These are phyloP conservation scores for Microdochium paspali DNA, from an alignment of 2,329 filamentous ascomycete genomes.

Conservation along the genomic window DNA sequence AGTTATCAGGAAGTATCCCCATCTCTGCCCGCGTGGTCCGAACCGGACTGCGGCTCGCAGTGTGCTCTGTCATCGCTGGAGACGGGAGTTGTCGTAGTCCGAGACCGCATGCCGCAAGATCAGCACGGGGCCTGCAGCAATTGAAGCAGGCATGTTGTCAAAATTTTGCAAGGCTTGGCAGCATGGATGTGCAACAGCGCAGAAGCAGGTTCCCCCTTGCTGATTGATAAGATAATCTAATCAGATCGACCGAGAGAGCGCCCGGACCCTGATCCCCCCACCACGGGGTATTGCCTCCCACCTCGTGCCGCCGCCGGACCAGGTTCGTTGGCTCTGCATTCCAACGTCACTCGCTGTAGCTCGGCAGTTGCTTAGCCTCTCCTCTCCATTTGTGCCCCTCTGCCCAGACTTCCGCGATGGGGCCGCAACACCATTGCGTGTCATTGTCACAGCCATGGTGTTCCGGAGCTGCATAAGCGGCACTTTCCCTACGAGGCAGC, in stretches of 20 bases:
- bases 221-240: conserved; percentile 1
- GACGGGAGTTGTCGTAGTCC: background rate
- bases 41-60: background rate
- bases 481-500: no score
- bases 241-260: background rate
- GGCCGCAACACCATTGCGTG: background rate
- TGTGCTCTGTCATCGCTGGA: background rate
- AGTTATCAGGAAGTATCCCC: no score
- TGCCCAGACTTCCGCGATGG: background rate
- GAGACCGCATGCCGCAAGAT: background rate
- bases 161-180: background rate
- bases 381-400: background rate
- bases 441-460: background rate
- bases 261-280: background rate
- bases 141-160: background rate
- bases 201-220: no score
- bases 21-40: no score
- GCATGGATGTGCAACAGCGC: no score
- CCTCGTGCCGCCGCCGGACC: background rate
- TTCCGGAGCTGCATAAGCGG: background rate
- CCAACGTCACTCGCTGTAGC: background rate
- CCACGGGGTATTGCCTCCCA: background rate
- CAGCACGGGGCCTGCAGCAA: background rate
- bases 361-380: background rate
- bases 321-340: background rate